Base-by-base conservation (phyloP, 2,329 filamentous ascomycete genomes). In the Sclerotinia glacialis region DNA sequence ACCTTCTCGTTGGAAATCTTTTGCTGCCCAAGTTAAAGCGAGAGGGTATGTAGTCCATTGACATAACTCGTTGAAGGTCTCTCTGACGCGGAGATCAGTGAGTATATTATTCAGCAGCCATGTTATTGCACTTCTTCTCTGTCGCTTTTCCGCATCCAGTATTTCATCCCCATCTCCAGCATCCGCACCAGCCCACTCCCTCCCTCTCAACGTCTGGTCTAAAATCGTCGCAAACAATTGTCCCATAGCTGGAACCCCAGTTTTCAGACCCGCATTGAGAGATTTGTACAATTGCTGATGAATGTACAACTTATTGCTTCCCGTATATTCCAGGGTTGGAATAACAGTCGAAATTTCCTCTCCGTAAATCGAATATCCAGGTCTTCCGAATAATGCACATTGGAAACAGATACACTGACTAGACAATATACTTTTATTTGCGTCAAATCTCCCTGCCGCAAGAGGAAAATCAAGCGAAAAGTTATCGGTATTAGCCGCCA, bases 401-500 rank as follows among this genome's bases (percentile, higher is more conserved):
- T 56, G 54, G 37, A 56, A 56, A 28, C 54, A 56, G 28, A 56
- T 44, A 56, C 54, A 56, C 23, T 56, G 54, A 56, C 37, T 56
- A 21, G 54, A 56, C 37, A 56, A 23, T 44, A 56, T 40, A 44
- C 44, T 44, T 23, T 44, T 56, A 9, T 56, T 56, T 3, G 37
- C 23, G 5, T 42, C 16, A 2, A 44, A 56, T 21, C 37, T 44
- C 1, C 54, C 54, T 0, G 54, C 37, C 23, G 37, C 54, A 3
- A 44, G 23, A 3, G 54, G 54, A 16, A 56, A 56, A 18, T 56
- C 54, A 34, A 54, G 52, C 9, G 54, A 23, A 21, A 56, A 44
- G 18, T 56, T 56, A 28, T 56, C 37, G n/a, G 37, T 56, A 21
- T 42, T 56, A 4, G 54, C 54, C 21, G 37, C 54, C 37, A 56